A percentile compares a stretch with the other conserved stretches of the same genome.
Conservation (phyloP, 1,284 basidiomycete genomes). For the Ustilago sp. region DNA sequence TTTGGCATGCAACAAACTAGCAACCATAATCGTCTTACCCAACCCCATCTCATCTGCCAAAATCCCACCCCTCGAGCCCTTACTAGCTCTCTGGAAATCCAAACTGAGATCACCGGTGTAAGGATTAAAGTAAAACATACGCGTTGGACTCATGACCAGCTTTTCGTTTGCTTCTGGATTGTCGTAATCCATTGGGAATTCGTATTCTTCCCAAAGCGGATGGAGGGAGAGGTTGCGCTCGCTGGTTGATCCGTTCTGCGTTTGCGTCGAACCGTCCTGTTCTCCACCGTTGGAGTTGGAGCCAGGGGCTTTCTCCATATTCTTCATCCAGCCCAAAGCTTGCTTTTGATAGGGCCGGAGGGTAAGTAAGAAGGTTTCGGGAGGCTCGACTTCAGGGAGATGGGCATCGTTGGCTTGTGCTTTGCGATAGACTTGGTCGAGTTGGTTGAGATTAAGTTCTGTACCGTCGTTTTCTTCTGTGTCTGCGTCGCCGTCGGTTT, state of each 20-base stretch:
- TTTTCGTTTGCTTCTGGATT: constrained; percentile 48
- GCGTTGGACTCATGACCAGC: constrained; percentile 38
- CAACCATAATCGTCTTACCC: constrained; percentile 97
- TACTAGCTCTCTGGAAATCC: constrained; percentile 84
- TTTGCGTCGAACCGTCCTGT: constrained; percentile 8
- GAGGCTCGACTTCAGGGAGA: constrained; percentile 85
- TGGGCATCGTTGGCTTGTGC: constrained; percentile 80
- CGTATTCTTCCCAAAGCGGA: constrained; percentile 92
- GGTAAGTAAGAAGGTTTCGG: constrained; percentile 81
- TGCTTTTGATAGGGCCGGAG: constrained; percentile 92
- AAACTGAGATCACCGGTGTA: constrained; percentile 88
- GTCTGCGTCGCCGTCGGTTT: constrained; percentile 34
- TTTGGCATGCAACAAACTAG: constrained; percentile 87
- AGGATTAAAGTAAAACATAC: constrained; percentile 57
- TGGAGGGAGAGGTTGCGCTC: constrained; percentile 76
- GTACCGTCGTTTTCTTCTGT: constrained; percentile 62
- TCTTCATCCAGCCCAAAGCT: constrained; percentile 94
- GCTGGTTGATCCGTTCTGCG: constrained; percentile 8
- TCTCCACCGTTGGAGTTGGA: constrained; percentile 1
- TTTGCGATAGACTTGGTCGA: constrained; percentile 72
- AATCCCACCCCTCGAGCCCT: constrained; percentile 85
- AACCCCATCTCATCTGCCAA: constrained; percentile 86
- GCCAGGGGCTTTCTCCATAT: constrained; percentile 74
- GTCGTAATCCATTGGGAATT: constrained; percentile 56
- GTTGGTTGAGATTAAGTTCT: constrained; percentile 50